Evolutionary conservation across 2,329 filamentous ascomycete genomes (phyloP).

Genomic region (Bipolaris bicolor): DNA sequence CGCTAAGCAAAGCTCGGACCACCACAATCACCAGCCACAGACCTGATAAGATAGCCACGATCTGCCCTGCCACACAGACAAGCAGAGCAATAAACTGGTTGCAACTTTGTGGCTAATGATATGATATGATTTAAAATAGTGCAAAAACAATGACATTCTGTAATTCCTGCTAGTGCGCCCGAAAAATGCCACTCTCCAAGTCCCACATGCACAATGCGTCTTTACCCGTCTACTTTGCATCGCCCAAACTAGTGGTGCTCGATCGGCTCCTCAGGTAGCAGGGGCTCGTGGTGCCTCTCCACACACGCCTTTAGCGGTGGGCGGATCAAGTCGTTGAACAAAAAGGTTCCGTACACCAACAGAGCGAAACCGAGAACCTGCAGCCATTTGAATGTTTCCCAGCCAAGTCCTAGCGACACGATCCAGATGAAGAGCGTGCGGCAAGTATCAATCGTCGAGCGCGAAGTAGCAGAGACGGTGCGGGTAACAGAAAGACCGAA

Average conservation of each 20-base stretch:
- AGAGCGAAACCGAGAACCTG: conserved; percentile 88
- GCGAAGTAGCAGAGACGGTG: conserved; percentile 85
- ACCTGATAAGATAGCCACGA: conserved; percentile 11
- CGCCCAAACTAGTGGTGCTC: conserved; percentile 63
- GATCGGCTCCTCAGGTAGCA: conserved; percentile 83
- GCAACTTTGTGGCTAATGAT: not conserved
- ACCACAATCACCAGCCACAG: conserved; percentile 6
- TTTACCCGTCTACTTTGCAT: not conserved
- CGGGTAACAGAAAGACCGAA: conserved; percentile 94
- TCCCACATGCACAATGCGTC: conserved; percentile 8
- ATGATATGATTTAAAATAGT: not conserved
- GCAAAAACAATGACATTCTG: not conserved
- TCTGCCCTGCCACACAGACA: not conserved
- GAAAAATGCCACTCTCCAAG: conserved; percentile 4
- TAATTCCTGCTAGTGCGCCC: not conserved
- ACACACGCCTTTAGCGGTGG: conserved; percentile 76
- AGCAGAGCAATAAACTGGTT: not conserved
- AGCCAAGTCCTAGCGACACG: conserved; percentile 87
- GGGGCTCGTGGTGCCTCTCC: conserved; percentile 61
- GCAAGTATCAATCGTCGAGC: conserved; percentile 97
- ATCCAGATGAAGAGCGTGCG: conserved; percentile 98
- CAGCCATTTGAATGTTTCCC: conserved; percentile 98
- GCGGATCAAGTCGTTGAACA: conserved; percentile 93
- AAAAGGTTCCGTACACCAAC: conserved; percentile 93
- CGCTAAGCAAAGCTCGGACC: conserved; percentile 14